Percentiles rank a stretch among this genome's conserved stretches.
phyloP scores from a whole-genome alignment of 2,329 filamentous ascomycete species.

The Penicillium glabrum region DNA sequence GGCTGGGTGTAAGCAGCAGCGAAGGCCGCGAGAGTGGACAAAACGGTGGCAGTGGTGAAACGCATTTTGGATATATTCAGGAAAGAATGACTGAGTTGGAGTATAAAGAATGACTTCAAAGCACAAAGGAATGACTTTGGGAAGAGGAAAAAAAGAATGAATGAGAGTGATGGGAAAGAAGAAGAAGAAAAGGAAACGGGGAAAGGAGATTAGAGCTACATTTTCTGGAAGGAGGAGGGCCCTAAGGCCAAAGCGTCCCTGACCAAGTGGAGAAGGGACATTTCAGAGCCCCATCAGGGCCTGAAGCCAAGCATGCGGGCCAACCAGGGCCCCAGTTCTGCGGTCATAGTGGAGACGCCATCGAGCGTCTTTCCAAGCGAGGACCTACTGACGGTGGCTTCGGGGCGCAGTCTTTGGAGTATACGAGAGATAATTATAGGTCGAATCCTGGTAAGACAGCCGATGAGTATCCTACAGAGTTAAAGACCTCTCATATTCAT shows the following conservation, averaged over 20 bases:
- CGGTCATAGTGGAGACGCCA: background rate
- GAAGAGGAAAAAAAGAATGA: conserved; percentile 23
- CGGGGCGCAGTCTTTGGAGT: background rate
- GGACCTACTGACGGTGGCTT: background rate
- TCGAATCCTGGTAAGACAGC: background rate
- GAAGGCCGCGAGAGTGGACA: conserved; percentile 40
- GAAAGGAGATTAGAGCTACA: background rate
- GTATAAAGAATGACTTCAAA: conserved; percentile 10
- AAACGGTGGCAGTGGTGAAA: conserved; percentile 36
- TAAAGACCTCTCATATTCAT: background rate
- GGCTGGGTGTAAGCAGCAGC: conserved; percentile 39
- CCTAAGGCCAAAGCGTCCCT: background rate
- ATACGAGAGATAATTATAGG: background rate
- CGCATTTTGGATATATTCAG: conserved; percentile 33
- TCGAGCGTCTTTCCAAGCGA: background rate
- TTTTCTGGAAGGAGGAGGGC: background rate
- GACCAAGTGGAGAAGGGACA: background rate
- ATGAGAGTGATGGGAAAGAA: conserved; percentile 16
- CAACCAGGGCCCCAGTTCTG: background rate
- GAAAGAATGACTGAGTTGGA: conserved; percentile 29
- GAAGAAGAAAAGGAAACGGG: background rate
- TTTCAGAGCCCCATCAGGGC: conserved; percentile 4
- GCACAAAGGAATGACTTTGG: conserved; percentile 7
- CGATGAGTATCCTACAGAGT: background rate
- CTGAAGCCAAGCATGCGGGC: background rate